Evolutionary conservation across 768 basidiomycete species (phyloP), one percentile per base, ranked within the genome.

Genomic region (Neoboletus brunneissimus): DNA sequence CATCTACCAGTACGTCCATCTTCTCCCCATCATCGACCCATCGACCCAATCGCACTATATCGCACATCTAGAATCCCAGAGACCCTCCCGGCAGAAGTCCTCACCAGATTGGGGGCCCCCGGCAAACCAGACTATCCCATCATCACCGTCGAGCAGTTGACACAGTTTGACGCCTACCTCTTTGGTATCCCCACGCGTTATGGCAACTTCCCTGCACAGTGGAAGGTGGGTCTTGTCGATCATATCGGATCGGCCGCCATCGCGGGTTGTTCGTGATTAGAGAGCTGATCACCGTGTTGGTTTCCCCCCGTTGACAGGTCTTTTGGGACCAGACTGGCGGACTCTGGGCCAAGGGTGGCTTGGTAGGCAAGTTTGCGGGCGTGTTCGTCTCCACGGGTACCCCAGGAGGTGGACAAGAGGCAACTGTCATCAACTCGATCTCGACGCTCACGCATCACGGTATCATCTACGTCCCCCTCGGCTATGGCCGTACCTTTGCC

Each of bases 301-400:
- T 31, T 32, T 27, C 5, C 25, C 18, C 44, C 12, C 12, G 1
- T 37, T 16, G 7, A 51, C 47, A 88, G 86, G 67, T 77, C 1
- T 87, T 94, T 74, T 92, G 88, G 82, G 90, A 93, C 59, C 64
- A 76, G 5, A 91, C 89, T 10, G 89, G 91, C 50, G 65, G 70
- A 1, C 78, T 89, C 38, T 91, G 89, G 89, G 69, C 62, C 2
- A 20, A 50, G 0, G 86, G 90, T 12, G 76, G 70, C 5, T 76
- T 94, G 50, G 69, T 77, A 18, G 91, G 91, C 63, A 95, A 94
- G 68, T 85, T 83, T 61, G 91, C 80, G 0, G 79, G 84, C n/a
- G 73, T 83, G 48, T 94, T 93, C 76, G 82, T 90, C 45, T 86
- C 86, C 23, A 85, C 87, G 1, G 87, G 79, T 0, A 74, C 78